Base-by-base conservation (phyloP, 2,329 filamentous ascomycete species). In the Pyrenochaeta sp. region DNA sequence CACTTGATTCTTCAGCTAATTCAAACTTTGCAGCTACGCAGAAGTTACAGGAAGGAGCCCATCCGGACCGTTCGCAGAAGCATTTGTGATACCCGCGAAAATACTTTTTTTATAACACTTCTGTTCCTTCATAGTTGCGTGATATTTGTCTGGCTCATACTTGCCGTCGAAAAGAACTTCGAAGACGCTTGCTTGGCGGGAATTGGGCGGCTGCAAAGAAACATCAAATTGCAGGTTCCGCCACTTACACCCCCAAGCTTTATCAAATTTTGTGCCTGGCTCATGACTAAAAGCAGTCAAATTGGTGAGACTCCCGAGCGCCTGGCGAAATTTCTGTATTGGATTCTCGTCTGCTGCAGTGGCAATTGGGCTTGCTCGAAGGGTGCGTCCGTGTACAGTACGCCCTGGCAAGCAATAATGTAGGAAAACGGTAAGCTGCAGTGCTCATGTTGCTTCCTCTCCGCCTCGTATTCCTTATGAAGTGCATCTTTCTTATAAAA, bases 201-300 rank as follows among this genome's bases (percentile, higher is more conserved):
- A n/a, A n/a, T n/a, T n/a, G n/a, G n/a, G n/a, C n/a, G n/a, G n/a
- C n/a, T n/a, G n/a, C n/a, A n/a, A n/a, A n/a, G n/a, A n/a, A n/a
- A n/a, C n/a, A 31, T 38, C 14, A 20, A 44, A 27, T 13, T 31
- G 28, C 11, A 44, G 28, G 19, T 39, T 18, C 23, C 41, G 27
- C 41, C 35, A 44, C 27, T 23, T 23, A 36, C 26, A 37, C 18
- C 15, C 41, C 35, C 34, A 44, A 18, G 17, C n/a, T 15, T 34
- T 21, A 17, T 38, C 28, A 23, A 24, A 36, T 18, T 32, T 19
- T n/a, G 32, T 30, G 8, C 31, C 28, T 17, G 41, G 41, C 17
- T 44, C 27, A 14, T 44, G 41, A 14, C 26, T 20, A 35, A 44
- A 20, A 20, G 34, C 35, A 19, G 22, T 39, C 19, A 44, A 20